Conservation (phyloP, 768 basidiomycete species). For the Tylopilus rubrobrunneus region DNA sequence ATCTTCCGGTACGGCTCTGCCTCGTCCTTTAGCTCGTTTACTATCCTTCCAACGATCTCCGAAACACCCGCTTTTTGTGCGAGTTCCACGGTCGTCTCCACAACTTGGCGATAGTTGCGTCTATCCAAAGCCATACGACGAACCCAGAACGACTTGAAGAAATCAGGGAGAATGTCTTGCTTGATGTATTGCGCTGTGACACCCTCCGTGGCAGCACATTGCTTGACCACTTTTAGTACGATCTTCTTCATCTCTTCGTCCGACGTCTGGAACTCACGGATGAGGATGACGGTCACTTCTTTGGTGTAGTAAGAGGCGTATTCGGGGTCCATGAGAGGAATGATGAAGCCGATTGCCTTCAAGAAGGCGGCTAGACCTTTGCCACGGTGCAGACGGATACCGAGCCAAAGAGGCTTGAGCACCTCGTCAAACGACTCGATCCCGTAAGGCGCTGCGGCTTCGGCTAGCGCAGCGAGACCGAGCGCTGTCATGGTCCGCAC, state of each 20-base stretch:
- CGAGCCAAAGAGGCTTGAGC: constrained; percentile 73
- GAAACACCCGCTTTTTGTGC: constrained; percentile 96
- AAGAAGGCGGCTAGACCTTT: constrained; percentile 77
- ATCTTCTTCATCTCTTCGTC: constrained; percentile 99
- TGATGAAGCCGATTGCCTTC: constrained; percentile 97
- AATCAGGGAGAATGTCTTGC: constrained; percentile 96
- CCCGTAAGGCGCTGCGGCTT: constrained; percentile 97
- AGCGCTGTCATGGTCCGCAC: constrained; percentile 79
- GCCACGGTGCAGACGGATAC: constrained; percentile 74
- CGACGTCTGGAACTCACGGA: constrained; percentile 97
- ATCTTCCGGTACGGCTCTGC: constrained; percentile 91
- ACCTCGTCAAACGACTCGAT: constrained; percentile 99
- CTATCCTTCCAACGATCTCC: constrained; percentile 86
- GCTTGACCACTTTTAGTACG: constrained; percentile 97
- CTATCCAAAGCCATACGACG: constrained; percentile 96
- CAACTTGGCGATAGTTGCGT: constrained; percentile 94
- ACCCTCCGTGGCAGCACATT: constrained; percentile 97
- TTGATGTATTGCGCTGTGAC: constrained; percentile 95
- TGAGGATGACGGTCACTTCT: constrained; percentile 94
- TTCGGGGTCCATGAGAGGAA: constrained; percentile 99
- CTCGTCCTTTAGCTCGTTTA: constrained; percentile 56
- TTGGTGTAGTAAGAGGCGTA: constrained; percentile 99
- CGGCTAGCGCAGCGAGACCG: constrained; percentile 85
- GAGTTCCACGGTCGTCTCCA: constrained; percentile 97
- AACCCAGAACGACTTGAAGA: constrained; percentile 99